Percentiles rank a stretch among this genome's conserved stretches.
These are phyloP conservation scores for Saururus chinensis DNA, from an alignment of 164 flowering plant genomes.

Conservation along the genomic window DNA sequence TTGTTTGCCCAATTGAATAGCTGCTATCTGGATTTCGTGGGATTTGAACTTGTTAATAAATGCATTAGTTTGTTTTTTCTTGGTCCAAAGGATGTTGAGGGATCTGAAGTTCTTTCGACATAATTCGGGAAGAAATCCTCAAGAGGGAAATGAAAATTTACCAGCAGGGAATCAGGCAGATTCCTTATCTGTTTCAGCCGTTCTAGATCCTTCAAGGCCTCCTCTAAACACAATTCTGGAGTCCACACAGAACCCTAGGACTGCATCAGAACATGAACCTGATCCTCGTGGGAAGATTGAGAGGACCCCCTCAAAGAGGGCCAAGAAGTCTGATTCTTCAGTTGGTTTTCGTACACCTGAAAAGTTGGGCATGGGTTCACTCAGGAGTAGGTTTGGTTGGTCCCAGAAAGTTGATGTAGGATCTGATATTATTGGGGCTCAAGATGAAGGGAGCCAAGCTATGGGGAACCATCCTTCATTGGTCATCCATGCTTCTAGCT, in stretches of 20 bases:
- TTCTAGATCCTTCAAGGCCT: constrained; percentile 31
- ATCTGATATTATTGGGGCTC: constrained; percentile 9
- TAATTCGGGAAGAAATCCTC: constrained; percentile 36
- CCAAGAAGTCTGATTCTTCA: constrained; percentile 23
- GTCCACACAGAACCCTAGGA: constrained; percentile 26
- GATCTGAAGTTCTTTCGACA: constrained; percentile 56
- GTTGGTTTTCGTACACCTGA: constrained; percentile 68
- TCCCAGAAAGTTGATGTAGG: constrained; percentile 36
- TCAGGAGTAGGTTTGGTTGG: constrained; percentile 62
- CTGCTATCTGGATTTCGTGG: background rate
- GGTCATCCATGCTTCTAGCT: constrained; percentile 15
- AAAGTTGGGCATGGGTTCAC: constrained; percentile 27
- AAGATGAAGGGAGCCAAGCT: constrained; percentile 24
- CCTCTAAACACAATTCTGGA: constrained; percentile 63
- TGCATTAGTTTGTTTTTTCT: background rate
- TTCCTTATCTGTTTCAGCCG: constrained; percentile 11
- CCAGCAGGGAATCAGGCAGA: constrained; percentile 31
- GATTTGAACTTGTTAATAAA: background rate
- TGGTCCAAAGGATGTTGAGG: constrained; percentile 55
- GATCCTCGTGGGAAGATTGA: constrained; percentile 35
- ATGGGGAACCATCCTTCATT: constrained; percentile 8
- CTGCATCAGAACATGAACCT: constrained; percentile 28
- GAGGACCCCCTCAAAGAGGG: constrained; percentile 55
- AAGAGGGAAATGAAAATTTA: constrained; percentile 72
- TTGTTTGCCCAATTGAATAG: background rate